Base-by-base conservation (phyloP, 1,139 yeast genomes). In the Blastobotrys arbuscula region DNA sequence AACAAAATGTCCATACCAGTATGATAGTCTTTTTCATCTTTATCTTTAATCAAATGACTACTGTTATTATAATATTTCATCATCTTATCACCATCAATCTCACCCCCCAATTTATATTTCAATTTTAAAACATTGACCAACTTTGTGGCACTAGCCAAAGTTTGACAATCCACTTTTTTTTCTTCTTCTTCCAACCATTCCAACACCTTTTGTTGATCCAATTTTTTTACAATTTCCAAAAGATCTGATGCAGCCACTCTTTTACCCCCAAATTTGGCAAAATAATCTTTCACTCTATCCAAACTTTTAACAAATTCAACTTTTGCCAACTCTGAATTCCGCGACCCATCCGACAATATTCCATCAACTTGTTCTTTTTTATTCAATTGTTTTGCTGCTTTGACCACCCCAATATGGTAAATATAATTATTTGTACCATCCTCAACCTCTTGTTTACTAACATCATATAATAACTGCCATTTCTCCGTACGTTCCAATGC, bases 1-100 rank as follows among this genome's bases (percentile, higher is more conserved):
- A 85, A 66, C 3, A 83, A 61, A 45, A 83, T 71, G 50, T 85
- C 94, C 56, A 81, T 81, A 2, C 84, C 85, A 5, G 79, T 67
- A 58, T 77, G 81, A 58, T 80, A 81, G 58, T 84, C 92, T 38
- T 81, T 81, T 16, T 72, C 74, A 23, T 71, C 70, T 53, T 79
- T 75, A 2, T 58, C 61, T 2, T 64, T 43, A 33, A 71, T 64
- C 37, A 65, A 59, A 12, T 56, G 60, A 39, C 59, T 59, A 44
- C 69, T 65, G 28, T 54, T 53, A 37, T 64, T 61, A 59, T 75
- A 78, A 16, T 70, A 62, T 4, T 55, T 50, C 58, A 78, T 65
- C 19, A 44, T 9, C 51, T 49, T 15, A 37, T 41, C 12, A 60
- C 54, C 3, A 55, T 44, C 26, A 50, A 21, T 56, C 56, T 20